These are phyloP conservation scores for Tolypocladium endophyticum DNA, from an alignment of 2,329 filamentous ascomycete species.

Conservation along the genomic window DNA sequence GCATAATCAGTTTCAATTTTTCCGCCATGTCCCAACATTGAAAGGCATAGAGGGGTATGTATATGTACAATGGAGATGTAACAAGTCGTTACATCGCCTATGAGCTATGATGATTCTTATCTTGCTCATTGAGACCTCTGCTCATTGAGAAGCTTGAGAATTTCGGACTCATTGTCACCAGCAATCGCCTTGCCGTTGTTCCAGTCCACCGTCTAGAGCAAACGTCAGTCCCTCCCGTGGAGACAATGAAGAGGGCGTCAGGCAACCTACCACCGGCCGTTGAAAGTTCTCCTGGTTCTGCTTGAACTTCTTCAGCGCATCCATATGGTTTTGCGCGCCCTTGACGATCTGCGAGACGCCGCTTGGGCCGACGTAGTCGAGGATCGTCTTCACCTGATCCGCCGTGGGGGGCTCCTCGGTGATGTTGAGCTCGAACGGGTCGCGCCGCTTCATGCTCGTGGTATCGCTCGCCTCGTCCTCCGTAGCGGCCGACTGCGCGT, in stretches of 20 bases:
- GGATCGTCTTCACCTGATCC: slow-evolving; percentile 73
- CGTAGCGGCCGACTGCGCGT: slow-evolving; percentile 56
- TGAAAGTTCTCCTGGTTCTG: slow-evolving; percentile 58
- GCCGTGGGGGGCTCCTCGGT: slow-evolving; percentile 70
- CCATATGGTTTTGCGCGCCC: slow-evolving; percentile 62
- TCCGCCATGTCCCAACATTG: background rate
- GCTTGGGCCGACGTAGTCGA: slow-evolving; percentile 65
- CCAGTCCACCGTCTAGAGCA: slow-evolving; percentile 67
- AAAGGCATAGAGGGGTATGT: background rate
- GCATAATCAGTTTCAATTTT: background rate
- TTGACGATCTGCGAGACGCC: slow-evolving; percentile 54
- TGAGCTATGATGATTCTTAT: slow-evolving; percentile 4
- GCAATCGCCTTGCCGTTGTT: slow-evolving; percentile 73
- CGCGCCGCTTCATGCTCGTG: slow-evolving; percentile 45
- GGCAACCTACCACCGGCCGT: slow-evolving; percentile 59
- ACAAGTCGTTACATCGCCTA: background rate
- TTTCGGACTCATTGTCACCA: slow-evolving; percentile 78
- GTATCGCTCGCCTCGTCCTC: slow-evolving; percentile 65
- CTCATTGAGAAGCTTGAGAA: slow-evolving; percentile 66
- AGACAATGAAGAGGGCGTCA: background rate
- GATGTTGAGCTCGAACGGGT: slow-evolving; percentile 78
- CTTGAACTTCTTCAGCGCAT: slow-evolving; percentile 73
- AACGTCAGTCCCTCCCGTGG: background rate
- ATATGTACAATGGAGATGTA: background rate
- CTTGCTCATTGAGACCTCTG: no score